These are phyloP conservation scores for Cytospora piceicola DNA, from an alignment of 2,329 filamentous ascomycete species.

Conservation along the genomic window DNA sequence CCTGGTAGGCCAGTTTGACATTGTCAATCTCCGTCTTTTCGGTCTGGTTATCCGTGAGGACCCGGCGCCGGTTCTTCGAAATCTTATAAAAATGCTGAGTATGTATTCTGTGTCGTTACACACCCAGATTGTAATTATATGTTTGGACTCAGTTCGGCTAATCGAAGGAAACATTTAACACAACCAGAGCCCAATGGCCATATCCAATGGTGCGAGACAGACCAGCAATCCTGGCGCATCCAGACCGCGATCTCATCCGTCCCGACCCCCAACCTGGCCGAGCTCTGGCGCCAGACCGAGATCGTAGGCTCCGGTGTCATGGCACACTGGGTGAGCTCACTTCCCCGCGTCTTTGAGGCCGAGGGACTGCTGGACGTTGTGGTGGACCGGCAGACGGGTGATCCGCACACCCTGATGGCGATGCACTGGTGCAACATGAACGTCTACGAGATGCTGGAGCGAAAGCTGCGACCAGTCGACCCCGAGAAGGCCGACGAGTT, in stretches of 20 bases:
- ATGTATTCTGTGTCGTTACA: neutral
- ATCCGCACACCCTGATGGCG: neutral
- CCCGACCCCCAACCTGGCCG: neutral
- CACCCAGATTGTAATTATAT: neutral
- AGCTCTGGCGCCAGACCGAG: neutral
- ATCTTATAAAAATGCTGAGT: neutral
- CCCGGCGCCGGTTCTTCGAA: neutral
- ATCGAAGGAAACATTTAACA: too few species aligned
- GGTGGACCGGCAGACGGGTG: neutral
- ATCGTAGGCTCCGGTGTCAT: neutral
- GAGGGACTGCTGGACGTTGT: conserved; percentile 1
- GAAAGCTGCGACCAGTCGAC: neutral
- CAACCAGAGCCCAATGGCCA: neutral
- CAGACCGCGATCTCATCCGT: neutral
- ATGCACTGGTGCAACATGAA: conserved; percentile 2
- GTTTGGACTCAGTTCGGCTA: too few species aligned
- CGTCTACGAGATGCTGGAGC: neutral
- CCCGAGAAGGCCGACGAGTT: neutral
- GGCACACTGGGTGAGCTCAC: neutral
- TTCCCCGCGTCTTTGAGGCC: neutral
- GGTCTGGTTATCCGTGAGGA: conserved; percentile 17
- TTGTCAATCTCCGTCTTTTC: conserved; percentile 34
- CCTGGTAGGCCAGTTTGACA: conserved; percentile 30
- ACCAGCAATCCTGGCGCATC: neutral
- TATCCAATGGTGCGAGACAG: neutral